Evolutionary conservation across 1,284 basidiomycete species (phyloP).

Genomic region (Singerocomus inundabilis): DNA sequence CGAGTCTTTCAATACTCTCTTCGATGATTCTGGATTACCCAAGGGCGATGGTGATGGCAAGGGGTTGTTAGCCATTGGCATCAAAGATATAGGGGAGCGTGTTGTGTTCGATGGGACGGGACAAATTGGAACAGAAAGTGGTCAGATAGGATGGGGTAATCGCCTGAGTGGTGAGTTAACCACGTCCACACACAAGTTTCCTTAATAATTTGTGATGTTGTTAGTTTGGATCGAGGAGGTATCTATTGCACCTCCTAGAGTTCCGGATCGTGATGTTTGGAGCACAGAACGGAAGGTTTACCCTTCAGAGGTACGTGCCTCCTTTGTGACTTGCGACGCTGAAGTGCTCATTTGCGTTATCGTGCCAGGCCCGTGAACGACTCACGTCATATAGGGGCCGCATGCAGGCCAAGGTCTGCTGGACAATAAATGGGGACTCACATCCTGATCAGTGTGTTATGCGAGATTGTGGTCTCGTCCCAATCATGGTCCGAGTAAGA

Average conservation of each 20-base stretch:
- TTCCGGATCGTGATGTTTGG: slow-evolving; percentile 79
- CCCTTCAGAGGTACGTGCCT: slow-evolving; percentile 75
- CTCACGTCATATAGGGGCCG: slow-evolving; percentile 89
- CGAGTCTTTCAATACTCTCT: slow-evolving; percentile 95
- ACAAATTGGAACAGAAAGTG: slow-evolving; percentile 49
- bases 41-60: slow-evolving; percentile 72
- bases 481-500: slow-evolving; percentile 95
- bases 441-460: slow-evolving; percentile 73
- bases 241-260: slow-evolving; percentile 83
- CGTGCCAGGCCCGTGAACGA: slow-evolving; percentile 80
- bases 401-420: slow-evolving; percentile 88
- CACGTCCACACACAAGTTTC: slow-evolving; percentile 11
- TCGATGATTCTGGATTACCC: slow-evolving; percentile 79
- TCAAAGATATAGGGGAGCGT: slow-evolving; percentile 86
- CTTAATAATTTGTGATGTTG: slow-evolving; percentile 10
- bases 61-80: slow-evolving; percentile 78
- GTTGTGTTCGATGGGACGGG: slow-evolving; percentile 90
- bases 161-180: slow-evolving; percentile 70
- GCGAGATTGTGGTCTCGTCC: slow-evolving; percentile 89
- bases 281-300: slow-evolving; percentile 80
- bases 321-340: background rate
- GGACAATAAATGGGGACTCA: slow-evolving; percentile 71
- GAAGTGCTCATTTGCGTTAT: slow-evolving; percentile 8
- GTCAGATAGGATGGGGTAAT: slow-evolving; percentile 70
- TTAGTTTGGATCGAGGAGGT: slow-evolving; percentile 91